Base-by-base conservation (phyloP, 371 early-diverging fungal species). In the Synchytrium microbalum region DNA sequence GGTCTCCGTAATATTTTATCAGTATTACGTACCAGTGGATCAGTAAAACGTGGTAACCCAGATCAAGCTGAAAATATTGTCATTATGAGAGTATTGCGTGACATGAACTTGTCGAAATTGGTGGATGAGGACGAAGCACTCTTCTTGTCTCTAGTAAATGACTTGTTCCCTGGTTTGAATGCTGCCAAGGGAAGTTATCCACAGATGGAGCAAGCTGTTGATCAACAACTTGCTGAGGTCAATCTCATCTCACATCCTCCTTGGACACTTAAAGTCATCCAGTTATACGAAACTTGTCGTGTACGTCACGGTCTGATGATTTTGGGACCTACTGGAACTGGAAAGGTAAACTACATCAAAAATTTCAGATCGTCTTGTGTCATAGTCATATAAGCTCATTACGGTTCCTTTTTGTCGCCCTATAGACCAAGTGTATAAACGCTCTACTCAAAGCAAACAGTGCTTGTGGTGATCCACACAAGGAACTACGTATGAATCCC, bases 241-340 rank as follows among this genome's bases (percentile, higher is more conserved):
- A 75, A 80, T 54, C 63, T 84, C 23, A 76, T 82, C 60, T 76
- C 69, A 59, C 77, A 82, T 65, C 83, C 83, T 2, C 83, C 80
- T 13, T 84, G 83, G 83, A 79, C 79, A 1, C 67, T 83, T 28
- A 84, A 84, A 54, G 80, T 84, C 32, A 80, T 84, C 59, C 84
- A 84, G 67, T 71, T 84, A 23, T 83, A 83, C 64, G 84, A 84
- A 65, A 84, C 83, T 5, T 74, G 75, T 23, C 70, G 75, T 19
- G 84, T 84, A 55, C 74, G 84, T 16, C 84, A 84, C 72, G 86
- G 84, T 0, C 80, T 84, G 68, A 83, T 86, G 82, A 72, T 83
- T 16, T 68, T 84, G 0, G 86, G 86, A 1, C 81, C 83, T 10
- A 84, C 83, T 1, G 83, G 83, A 2, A 79, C 82, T 2, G 84